These are phyloP conservation scores for Colletotrichum sp. DNA, from an alignment of 2,329 filamentous ascomycete genomes.

Conservation along the genomic window DNA sequence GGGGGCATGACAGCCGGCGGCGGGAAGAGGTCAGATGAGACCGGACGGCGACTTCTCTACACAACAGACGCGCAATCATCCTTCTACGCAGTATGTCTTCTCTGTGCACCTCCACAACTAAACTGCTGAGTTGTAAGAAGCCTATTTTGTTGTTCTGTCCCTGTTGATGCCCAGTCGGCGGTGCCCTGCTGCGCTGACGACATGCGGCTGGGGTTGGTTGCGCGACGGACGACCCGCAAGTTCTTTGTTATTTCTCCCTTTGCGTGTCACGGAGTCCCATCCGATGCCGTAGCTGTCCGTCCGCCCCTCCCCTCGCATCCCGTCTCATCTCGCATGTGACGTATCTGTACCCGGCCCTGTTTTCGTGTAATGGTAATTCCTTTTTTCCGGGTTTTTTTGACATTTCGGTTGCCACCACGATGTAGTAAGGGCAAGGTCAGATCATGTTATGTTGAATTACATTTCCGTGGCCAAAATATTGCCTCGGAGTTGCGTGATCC, in stretches of 20 bases:
- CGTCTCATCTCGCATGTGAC: not conserved
- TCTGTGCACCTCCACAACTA: not conserved
- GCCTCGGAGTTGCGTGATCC: not conserved
- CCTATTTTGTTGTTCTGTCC: not conserved
- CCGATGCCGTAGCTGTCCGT: not conserved
- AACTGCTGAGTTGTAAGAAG: not conserved
- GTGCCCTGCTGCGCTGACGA: not conserved
- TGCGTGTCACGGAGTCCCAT: not conserved
- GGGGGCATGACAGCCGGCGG: not conserved
- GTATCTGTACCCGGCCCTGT: not conserved
- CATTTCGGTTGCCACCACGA: not conserved
- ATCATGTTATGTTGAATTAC: not conserved
- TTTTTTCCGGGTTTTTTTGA: not conserved
- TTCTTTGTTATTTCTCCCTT: not conserved
- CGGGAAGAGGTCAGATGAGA: constrained; percentile 13
- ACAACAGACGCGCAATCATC: constrained; percentile 10
- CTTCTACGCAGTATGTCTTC: not conserved
- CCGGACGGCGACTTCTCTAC: constrained; percentile 6
- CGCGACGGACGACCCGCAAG: not conserved
- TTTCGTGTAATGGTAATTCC: not conserved
- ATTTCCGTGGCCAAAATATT: not conserved
- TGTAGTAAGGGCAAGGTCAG: not conserved
- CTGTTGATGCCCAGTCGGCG: not conserved
- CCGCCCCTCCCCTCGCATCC: not conserved
- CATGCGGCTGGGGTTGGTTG: not conserved